Conservation (phyloP, 2,329 filamentous ascomycete species). For the Tolypocladium ovalisporum region DNA sequence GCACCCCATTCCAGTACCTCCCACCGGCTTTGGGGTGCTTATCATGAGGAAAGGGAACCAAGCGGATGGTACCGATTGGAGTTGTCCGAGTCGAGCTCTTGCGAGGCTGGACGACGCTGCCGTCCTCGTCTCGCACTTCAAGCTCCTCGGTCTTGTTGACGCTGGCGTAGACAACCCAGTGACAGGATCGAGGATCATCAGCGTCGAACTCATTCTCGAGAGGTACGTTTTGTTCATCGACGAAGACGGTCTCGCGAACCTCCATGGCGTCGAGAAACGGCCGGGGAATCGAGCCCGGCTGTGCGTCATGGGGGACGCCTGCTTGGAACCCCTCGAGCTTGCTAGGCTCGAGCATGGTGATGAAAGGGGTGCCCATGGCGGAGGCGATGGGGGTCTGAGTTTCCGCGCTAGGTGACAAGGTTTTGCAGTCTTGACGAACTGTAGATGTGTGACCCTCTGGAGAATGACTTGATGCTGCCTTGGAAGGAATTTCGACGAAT, state of each 20-base stretch:
- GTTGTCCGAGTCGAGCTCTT: conserved; percentile 31
- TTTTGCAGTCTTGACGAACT: not conserved
- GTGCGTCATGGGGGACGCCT: conserved; percentile 26
- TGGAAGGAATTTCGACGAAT: not conserved
- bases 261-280: conserved; percentile 54
- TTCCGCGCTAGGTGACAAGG: not conserved
- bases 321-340: conserved; percentile 37
- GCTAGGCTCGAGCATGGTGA: conserved; percentile 35
- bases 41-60: conserved; percentile 71
- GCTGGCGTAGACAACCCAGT: conserved; percentile 77
- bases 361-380: conserved; percentile 39
- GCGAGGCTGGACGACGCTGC: conserved; percentile 28
- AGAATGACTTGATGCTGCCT: not conserved
- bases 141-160: conserved; percentile 35
- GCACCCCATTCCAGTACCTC: conserved; percentile 33
- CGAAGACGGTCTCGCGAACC: conserved; percentile 50
- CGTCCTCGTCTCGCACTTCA: conserved; percentile 32
- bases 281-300: conserved; percentile 35
- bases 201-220: conserved; percentile 66
- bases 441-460: not conserved
- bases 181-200: conserved; percentile 69
- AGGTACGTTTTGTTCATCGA: conserved; percentile 45
- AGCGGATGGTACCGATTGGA: conserved; percentile 63
- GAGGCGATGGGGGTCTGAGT: not conserved
- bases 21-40: conserved; percentile 47